phyloP scores from a whole-genome alignment of 1,284 basidiomycete species.

The Tilletia indica region DNA sequence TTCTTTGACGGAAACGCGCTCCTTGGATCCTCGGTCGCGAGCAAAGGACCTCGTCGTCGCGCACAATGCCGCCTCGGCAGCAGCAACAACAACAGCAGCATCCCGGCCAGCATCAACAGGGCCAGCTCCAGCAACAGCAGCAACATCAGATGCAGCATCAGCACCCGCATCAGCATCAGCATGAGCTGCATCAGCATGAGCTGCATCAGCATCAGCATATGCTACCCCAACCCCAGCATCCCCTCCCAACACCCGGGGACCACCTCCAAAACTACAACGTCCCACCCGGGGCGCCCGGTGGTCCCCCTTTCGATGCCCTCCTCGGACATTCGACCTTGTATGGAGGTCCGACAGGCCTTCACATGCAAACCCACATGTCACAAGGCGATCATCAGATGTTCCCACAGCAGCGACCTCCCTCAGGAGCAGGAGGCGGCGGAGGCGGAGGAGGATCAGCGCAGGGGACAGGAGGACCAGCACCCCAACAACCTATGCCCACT shows the following conservation, averaged over 20 bases:
- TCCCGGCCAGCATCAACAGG: background rate
- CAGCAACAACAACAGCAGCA: constrained; percentile 7
- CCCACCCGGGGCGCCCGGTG: too few species aligned
- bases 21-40: too few species aligned
- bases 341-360: too few species aligned
- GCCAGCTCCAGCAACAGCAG: background rate
- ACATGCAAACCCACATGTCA: too few species aligned
- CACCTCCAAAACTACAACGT: too few species aligned
- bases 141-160: background rate
- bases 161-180: constrained; percentile 9
- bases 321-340: too few species aligned
- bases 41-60: background rate
- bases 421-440: too few species aligned
- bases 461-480: background rate
- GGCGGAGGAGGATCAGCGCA: background rate
- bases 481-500: background rate
- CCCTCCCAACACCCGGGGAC: background rate
- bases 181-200: constrained; percentile 11
- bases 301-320: too few species aligned
- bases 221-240: background rate
- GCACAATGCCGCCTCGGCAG: constrained; percentile 8
- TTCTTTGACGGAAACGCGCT: too few species aligned
- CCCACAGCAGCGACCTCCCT: too few species aligned
- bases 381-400: too few species aligned
- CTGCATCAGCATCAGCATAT: constrained; percentile 1